Conservation (phyloP, 1,284 basidiomycete species). For the Tylopilus sp. region DNA sequence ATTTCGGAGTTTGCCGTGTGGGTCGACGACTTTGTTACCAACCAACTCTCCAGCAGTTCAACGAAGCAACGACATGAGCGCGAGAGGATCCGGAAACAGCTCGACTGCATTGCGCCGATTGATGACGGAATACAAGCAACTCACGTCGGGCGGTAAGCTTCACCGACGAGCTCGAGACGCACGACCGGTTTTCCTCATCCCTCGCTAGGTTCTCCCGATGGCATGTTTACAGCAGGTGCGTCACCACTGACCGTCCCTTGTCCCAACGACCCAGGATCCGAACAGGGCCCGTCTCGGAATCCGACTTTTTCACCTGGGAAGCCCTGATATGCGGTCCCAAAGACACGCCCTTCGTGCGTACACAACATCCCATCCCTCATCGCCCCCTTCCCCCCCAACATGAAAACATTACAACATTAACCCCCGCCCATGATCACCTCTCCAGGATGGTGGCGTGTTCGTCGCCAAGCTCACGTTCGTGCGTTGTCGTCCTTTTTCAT, state of each 20-base stretch:
- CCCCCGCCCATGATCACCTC: background rate
- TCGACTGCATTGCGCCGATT: constrained; percentile 71
- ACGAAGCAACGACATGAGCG: constrained; percentile 26
- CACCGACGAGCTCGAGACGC: background rate
- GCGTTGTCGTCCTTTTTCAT: constrained; percentile 31
- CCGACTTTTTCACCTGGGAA: constrained; percentile 98
- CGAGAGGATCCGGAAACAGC: constrained; percentile 41
- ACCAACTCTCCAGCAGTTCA: no score
- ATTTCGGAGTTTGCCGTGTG: no score
- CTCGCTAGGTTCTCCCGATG: constrained; percentile 71
- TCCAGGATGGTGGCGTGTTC: constrained; percentile 93
- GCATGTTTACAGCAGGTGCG: constrained; percentile 88
- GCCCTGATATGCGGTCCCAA: constrained; percentile 94
- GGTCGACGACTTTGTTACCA: no score
- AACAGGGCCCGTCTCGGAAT: constrained; percentile 83
- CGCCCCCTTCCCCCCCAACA: constrained; percentile 3
- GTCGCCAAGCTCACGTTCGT: constrained; percentile 90
- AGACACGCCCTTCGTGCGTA: constrained; percentile 86
- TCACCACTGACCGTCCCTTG: background rate
- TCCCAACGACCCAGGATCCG: background rate
- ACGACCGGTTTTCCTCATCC: no score
- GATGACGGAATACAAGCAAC: constrained; percentile 92
- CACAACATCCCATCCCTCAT: background rate
- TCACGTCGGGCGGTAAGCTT: constrained; percentile 53
- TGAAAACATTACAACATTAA: background rate